Conservation (phyloP, 2,329 filamentous ascomycete species). For the Cytospora piceae region DNA sequence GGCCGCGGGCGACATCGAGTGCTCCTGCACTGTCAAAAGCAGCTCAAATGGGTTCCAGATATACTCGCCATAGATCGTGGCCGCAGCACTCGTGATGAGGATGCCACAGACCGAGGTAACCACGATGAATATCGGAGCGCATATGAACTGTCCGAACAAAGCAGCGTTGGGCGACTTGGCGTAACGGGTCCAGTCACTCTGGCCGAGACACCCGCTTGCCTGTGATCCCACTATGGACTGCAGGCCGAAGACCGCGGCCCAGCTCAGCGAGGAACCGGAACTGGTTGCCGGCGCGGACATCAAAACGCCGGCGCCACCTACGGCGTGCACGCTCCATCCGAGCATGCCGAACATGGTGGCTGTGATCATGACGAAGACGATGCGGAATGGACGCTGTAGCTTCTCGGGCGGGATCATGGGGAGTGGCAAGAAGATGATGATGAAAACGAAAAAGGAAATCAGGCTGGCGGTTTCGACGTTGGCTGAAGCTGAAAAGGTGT, state of each 20-base stretch:
- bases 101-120: constrained; percentile 43
- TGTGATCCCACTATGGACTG: constrained; percentile 38
- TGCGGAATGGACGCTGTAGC: constrained; percentile 36
- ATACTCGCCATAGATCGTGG: constrained; percentile 40
- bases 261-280: constrained; percentile 37
- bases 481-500: constrained; percentile 35
- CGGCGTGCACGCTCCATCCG: constrained; percentile 37
- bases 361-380: constrained; percentile 38
- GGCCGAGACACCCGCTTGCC: constrained; percentile 37
- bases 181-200: constrained; percentile 42
- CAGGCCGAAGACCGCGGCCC: constrained; percentile 38
- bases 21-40: constrained; percentile 41
- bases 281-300: constrained; percentile 33
- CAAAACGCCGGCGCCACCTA: constrained; percentile 36
- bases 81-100: constrained; percentile 42
- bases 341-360: constrained; percentile 41
- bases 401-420: constrained; percentile 39
- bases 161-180: constrained; percentile 36
- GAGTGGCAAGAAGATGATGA: constrained; percentile 36
- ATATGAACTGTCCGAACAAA: constrained; percentile 37
- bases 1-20: constrained; percentile 36
- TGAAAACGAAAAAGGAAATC: constrained; percentile 39
- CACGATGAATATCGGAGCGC: constrained; percentile 43
- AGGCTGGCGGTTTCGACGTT: constrained; percentile 37
- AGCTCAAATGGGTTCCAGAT: constrained; percentile 46